phyloP scores from a whole-genome alignment of 1,284 basidiomycete genomes.

The Leccinum insigne region DNA sequence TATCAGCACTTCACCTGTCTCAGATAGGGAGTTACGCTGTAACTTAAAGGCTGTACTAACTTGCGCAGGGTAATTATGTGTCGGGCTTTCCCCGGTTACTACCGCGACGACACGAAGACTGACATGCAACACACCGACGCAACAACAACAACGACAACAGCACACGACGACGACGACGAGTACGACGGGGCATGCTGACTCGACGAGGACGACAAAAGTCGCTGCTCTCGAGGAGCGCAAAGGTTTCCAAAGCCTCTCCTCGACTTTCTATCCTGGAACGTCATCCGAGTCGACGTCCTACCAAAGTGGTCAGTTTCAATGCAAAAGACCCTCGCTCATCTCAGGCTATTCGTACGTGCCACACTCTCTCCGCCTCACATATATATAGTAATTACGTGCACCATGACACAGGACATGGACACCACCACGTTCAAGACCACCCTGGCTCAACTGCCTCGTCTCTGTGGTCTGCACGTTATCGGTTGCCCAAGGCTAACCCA shows the following conservation, averaged over 20 bases:
- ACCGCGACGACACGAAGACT: too few species aligned
- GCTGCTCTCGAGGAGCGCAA: constrained; percentile 42
- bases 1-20: too few species aligned
- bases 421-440: constrained; percentile 46
- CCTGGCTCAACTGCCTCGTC: constrained; percentile 48
- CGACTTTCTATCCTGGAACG: constrained; percentile 59
- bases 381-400: neutral
- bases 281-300: constrained; percentile 46
- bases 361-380: neutral
- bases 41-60: too few species aligned
- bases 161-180: too few species aligned
- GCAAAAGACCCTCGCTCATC: constrained; percentile 44
- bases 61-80: too few species aligned
- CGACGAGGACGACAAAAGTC: constrained; percentile 30
- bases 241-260: constrained; percentile 50
- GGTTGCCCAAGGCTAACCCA: constrained; percentile 59
- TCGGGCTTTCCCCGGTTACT: too few species aligned
- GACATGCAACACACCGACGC: too few species aligned
- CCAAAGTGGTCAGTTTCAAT: constrained; percentile 52
- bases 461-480: constrained; percentile 58
- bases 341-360: constrained; percentile 57
- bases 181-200: too few species aligned
- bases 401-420: constrained; percentile 54
- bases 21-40: too few species aligned
- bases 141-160: too few species aligned